Base-by-base conservation (phyloP, 1,284 basidiomycete species). In the Trichosporon ovoides region DNA sequence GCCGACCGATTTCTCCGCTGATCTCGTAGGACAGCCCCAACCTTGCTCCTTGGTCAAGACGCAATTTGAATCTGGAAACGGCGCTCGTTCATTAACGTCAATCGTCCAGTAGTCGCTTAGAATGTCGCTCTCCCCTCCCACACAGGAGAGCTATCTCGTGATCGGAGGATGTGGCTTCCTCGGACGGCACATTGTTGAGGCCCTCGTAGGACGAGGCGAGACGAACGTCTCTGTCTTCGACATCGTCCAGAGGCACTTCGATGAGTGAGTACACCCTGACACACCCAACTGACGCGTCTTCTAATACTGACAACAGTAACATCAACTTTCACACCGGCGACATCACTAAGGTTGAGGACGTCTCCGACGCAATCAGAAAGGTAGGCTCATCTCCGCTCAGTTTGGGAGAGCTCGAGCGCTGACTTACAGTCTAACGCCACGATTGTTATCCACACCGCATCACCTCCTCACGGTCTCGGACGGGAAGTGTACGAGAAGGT, bases 381-480 rank as follows among this genome's bases (percentile, higher is more conserved):
- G 90, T 88, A 59, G 33, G 82, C 78, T 12, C 9, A 1, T 9
- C 22, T 24, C 10, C 7, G n/a, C 43, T 10, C 20, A 18, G 14
- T 10, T 2, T n/a, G 16, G 1, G 12, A 38, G 28, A 22, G 53
- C 14, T 37, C 14, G 11, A n/a, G 28, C 59, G 14, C 49, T 31
- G 22, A 54, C 22, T 33, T n/a, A 0, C 65, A 92, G 88, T 87
- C 86, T 63, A 84, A 85, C 51, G 83, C 89, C 37, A 91, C 88
- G 2, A 88, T 88, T 67, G 88, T 98, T 61, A 93, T 98, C 67
- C 95, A 98, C 77, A 98, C 94, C 10, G 95, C 94, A 18, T 96
- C 94, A 6, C 95, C 95, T 4, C 84, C 85, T 9, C 85, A 87
- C 53, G 87, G 85, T 24, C 78, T 88, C 51, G 70, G 86, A 80